Evolutionary conservation across 208 protist species (phyloP), one percentile per base, ranked within the genome.

Genomic region (Trypanosoma boissoni): DNA sequence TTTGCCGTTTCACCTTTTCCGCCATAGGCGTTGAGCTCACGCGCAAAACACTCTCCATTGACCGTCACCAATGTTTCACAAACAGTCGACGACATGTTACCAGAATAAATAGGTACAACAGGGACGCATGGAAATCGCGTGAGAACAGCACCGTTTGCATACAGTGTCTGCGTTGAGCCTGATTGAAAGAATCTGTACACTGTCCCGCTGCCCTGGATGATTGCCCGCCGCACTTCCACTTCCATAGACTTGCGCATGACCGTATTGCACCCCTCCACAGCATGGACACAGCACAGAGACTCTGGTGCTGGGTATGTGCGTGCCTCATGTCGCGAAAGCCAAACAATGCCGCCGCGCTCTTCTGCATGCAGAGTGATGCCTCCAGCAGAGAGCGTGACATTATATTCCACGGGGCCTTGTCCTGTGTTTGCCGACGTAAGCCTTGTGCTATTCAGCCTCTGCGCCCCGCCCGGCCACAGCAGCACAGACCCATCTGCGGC

Each of bases 181-280:
- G 82, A 92, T 23, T 76, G 63, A 31, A 88, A 94, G 58, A 63
- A 69, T 56, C 82, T 73, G 10, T 60, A 75, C n/a, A 94, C 77
- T 20, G 68, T 67, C 16, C 88, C 88, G 20, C 57, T 67, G 21
- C 52, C 53, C 55, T 73, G 54, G 32, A 86, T 55, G 14, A 92
- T 67, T 16, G 58, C 72, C 21, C 88, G 79, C 8, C 62, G 58
- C 18, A 77, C 72, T 51, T 94, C 88, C 0, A 71, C 50, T 53
- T 94, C 88, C 10, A 76, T 24, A 9, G 82, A 74, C 9, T 54
- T 27, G 12, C 72, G 56, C 12, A 86, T 51, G 12, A 54, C 45
- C 2, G 36, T 57, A 18, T 45, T n/a, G 14, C 29, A 36, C 24
- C 50, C 61, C 1, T 51, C 26, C 37, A 58, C 64, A 34, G 63